These are phyloP conservation scores for Planoprotostelium fungivorum DNA, from an alignment of 78 protist genomes.

Conservation along the genomic window DNA sequence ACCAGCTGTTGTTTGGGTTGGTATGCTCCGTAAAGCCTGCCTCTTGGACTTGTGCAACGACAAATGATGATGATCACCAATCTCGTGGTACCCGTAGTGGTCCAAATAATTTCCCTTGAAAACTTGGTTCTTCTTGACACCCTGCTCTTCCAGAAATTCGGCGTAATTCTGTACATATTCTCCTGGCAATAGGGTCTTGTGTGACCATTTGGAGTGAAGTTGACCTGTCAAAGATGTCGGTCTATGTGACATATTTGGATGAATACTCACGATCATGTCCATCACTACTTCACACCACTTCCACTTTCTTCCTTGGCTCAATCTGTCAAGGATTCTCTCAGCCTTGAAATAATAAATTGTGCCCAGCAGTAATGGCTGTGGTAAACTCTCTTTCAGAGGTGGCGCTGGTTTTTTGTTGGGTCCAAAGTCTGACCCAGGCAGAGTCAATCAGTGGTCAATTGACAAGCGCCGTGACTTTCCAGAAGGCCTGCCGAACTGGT, in stretches of 20 bases:
- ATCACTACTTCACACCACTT: background rate
- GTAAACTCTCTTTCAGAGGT: background rate
- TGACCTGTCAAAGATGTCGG: background rate
- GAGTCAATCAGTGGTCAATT: background rate
- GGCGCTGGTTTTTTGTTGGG: background rate
- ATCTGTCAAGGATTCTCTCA: background rate
- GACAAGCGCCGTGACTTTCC: background rate
- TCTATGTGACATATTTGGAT: background rate
- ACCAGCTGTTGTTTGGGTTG: background rate
- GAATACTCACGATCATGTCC: background rate
- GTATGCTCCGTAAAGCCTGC: background rate
- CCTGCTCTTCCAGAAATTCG: background rate
- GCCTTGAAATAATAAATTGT: background rate
- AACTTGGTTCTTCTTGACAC: background rate
- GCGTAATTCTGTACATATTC: background rate
- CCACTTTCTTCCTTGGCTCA: slow-evolving; percentile 1
- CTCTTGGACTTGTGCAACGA: background rate
- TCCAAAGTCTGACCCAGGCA: background rate
- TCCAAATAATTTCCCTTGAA: background rate
- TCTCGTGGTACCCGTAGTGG: slow-evolving; percentile 2
- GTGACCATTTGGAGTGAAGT: background rate
- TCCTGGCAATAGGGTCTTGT: background rate
- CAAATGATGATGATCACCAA: background rate
- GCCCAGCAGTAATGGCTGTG: background rate
- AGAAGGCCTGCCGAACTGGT: no score